Conservation (phyloP, 345 rosid species). For the Dovyalis caffra region DNA sequence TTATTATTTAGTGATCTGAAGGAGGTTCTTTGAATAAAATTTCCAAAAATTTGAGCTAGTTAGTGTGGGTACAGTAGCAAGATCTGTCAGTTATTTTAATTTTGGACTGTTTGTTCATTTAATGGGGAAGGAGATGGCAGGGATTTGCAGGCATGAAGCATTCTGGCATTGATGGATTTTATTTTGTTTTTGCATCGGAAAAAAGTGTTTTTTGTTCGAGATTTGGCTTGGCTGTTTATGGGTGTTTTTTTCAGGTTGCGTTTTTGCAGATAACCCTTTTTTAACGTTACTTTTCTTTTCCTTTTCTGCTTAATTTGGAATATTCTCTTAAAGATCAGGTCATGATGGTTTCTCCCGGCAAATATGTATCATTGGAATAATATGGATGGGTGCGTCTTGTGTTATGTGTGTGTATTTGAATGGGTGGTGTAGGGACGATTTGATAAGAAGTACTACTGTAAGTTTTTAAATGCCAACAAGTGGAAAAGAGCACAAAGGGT, state of each 20-base stretch:
- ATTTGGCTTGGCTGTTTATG: constrained; percentile 21
- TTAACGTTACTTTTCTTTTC: background rate
- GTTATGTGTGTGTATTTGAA: background rate
- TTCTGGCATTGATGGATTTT: constrained; percentile 18
- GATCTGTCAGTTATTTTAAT: constrained; percentile 10
- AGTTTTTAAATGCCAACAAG: background rate
- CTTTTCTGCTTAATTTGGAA: constrained; percentile 16
- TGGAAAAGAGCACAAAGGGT: background rate
- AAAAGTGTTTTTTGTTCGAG: constrained; percentile 38
- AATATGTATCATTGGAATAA: background rate
- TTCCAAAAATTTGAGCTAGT: background rate
- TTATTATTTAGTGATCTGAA: background rate
- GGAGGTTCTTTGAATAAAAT: background rate
- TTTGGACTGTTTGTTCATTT: background rate
- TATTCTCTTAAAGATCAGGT: constrained; percentile 25
- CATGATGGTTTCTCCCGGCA: constrained; percentile 24
- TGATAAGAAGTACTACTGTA: background rate
- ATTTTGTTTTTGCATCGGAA: constrained; percentile 16
- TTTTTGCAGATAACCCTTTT: background rate
- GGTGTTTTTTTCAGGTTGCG: background rate
- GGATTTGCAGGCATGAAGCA: constrained; percentile 3
- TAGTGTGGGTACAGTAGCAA: background rate
- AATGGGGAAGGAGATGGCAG: background rate
- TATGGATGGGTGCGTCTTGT: background rate
- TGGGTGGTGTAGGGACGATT: background rate